Evolutionary conservation across 2,329 filamentous ascomycete species (phyloP).

Genomic region (Gyromitra esculenta): DNA sequence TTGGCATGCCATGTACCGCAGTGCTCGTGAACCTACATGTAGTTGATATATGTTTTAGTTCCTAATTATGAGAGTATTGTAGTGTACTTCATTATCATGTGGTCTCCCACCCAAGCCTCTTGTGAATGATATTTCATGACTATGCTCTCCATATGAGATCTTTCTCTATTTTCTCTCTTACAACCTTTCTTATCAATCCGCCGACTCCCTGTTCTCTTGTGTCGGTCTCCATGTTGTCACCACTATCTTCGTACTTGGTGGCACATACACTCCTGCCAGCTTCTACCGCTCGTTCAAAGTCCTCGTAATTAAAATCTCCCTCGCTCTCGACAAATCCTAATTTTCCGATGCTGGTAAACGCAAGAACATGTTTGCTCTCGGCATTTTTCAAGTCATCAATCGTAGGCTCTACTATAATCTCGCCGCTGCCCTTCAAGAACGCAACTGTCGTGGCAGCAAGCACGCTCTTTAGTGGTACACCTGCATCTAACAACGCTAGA

Average conservation of each 20-base stretch:
- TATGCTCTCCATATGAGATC: conserved; percentile 58
- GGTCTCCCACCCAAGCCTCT: neutral
- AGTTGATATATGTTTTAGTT: neutral
- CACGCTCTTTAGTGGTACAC: conserved; percentile 79
- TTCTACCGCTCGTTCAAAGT: conserved; percentile 77
- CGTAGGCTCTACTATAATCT: conserved; percentile 30
- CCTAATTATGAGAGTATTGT: neutral
- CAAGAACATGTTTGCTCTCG: conserved; percentile 49
- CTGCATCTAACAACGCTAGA: conserved; percentile 80
- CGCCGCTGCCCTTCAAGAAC: conserved; percentile 38
- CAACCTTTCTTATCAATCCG: conserved; percentile 60
- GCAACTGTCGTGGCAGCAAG: conserved; percentile 70
- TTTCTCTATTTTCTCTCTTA: conserved; percentile 60
- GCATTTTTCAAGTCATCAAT: conserved; percentile 34
- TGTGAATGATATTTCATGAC: conserved; percentile 10
- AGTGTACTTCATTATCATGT: conserved; percentile 3
- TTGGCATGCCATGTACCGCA: too few species aligned
- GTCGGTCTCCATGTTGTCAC: conserved; percentile 59
- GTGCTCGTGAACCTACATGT: neutral
- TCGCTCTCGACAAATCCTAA: conserved; percentile 57
- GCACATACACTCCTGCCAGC: conserved; percentile 74
- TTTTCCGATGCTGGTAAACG: conserved; percentile 54
- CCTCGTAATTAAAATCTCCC: conserved; percentile 72
- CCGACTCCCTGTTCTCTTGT: conserved; percentile 58
- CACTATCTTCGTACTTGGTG: conserved; percentile 57